Base-by-base conservation (phyloP, 164 flowering plant species). In the Chimonanthus praecox region DNA sequence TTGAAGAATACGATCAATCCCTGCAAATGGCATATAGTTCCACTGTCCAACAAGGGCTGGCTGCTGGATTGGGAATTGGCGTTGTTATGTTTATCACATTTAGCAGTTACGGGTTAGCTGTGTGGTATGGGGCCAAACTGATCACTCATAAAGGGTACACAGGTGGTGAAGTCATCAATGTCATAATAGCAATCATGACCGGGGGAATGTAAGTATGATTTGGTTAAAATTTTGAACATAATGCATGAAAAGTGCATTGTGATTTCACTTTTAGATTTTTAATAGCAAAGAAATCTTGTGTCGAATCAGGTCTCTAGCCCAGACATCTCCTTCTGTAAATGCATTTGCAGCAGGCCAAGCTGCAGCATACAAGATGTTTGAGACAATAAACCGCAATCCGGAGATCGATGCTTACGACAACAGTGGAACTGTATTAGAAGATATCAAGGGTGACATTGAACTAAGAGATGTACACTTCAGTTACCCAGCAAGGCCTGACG, bases 401-500 rank as follows among this genome's bases (percentile, higher is more conserved):
- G 62, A 47, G 67, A 91, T 89, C 10, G 92, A 91, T 78, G 70
- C 90, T 1, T 82, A 73, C 46, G 86, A 88, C 74, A 76, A 64
- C 0, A 78, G 72, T 54, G 94, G 92, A 58, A 67, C 73, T 20
- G 78, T 77, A 13, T 65, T 88, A 74, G 89, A 89, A 64, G 88
- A 90, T n/a, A 67, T 92, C 9, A 75, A 63, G 49, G 97, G 97
- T 16, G 94, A 88, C 3, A 85, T 92, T 58, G 94, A 92, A 58
- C 86, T 92, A 7, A 88, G 76, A 74, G 88, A 90, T 81, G 92
- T 92, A 10, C 49, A 82, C 71, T 92, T 92, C 79, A 83, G 81
- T 46, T 92, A 92, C 72, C 97, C 94, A 8, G 86, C 95, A 3
- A 88, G 97, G 78, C 94, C 92, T 47, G 90, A 92, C 15, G 88